These are phyloP conservation scores for Globisporangium emineosum DNA, from an alignment of 352 stramenopile genomes.

Conservation along the genomic window DNA sequence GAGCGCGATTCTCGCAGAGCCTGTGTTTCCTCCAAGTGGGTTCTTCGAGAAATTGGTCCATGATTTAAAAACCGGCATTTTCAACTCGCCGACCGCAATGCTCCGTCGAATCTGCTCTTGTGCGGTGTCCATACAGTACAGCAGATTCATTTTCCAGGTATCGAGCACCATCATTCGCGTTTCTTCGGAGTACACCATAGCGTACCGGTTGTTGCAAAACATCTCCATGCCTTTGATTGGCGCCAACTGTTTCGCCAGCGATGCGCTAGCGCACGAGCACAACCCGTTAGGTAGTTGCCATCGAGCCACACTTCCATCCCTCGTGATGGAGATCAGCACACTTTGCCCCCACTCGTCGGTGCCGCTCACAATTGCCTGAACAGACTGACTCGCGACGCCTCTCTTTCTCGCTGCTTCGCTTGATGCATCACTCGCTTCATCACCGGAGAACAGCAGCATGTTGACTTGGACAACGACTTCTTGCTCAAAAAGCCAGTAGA, in stretches of 20 bases:
- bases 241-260: constrained; percentile 52
- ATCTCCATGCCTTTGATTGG: constrained; percentile 70
- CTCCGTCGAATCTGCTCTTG: constrained; percentile 79
- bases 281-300: constrained; percentile 71
- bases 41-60: constrained; percentile 7
- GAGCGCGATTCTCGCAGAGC: not conserved
- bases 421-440: not conserved
- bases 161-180: constrained; percentile 78
- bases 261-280: constrained; percentile 50
- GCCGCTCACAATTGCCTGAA: constrained; percentile 62
- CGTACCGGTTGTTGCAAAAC: constrained; percentile 67
- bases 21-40: not conserved
- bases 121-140: constrained; percentile 73
- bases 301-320: constrained; percentile 46
- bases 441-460: constrained; percentile 45
- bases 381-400: constrained; percentile 14
- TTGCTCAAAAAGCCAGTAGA: constrained; percentile 73
- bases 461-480: constrained; percentile 63
- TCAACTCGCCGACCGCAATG: constrained; percentile 57
- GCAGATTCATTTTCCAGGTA: constrained; percentile 65
- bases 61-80: constrained; percentile 23
- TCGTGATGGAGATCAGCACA: constrained; percentile 59
- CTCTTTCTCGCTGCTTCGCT: not conserved
- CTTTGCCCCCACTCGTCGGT: constrained; percentile 79
- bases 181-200: constrained; percentile 66